Evolutionary conservation across 1,139 yeast species (phyloP).

Genomic region (Taphrina communis): DNA sequence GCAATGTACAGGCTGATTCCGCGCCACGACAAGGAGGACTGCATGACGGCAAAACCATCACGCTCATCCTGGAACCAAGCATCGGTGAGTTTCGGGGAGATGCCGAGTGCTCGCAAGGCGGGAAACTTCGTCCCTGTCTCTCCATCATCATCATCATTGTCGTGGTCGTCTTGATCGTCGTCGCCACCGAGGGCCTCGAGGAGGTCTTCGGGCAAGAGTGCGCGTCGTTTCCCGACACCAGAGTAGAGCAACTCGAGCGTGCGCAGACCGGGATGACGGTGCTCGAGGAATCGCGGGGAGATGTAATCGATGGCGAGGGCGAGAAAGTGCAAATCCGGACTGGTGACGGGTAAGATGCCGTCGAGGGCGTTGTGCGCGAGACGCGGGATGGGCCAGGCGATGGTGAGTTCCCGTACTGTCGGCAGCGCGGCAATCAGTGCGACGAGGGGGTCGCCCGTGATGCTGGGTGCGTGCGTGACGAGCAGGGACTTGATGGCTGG

Average conservation of each 20-base stretch:
- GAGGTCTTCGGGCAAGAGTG: conserved; percentile 23
- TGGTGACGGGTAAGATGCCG: conserved; percentile 15
- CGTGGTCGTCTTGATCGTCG: background rate
- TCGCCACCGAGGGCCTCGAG: conserved; percentile 28
- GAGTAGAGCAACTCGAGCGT: conserved; percentile 14
- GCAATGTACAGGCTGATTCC: conserved; percentile 5
- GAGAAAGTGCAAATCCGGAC: background rate
- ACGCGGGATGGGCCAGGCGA: conserved; percentile 36
- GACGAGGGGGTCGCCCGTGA: conserved; percentile 30
- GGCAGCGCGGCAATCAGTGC: conserved; percentile 2
- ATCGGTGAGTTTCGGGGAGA: conserved; percentile 11
- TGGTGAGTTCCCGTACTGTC: conserved; percentile 8
- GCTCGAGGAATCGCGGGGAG: conserved; percentile 31
- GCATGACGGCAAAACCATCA: background rate
- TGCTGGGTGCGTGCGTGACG: conserved; percentile 31
- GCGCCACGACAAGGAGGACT: background rate
- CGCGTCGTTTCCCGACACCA: conserved; percentile 31
- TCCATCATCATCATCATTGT: too few species aligned
- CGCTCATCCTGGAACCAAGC: conserved; percentile 1
- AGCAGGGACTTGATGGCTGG: conserved; percentile 9
- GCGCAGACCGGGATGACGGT: conserved; percentile 11
- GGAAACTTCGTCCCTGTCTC: background rate
- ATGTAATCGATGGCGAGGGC: conserved; percentile 35
- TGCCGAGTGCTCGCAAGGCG: background rate
- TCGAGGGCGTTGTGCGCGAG: conserved; percentile 29